These are phyloP conservation scores for Cenchrus purpureus DNA, from an alignment of 176 grass and related monocot genomes.

Conservation along the genomic window DNA sequence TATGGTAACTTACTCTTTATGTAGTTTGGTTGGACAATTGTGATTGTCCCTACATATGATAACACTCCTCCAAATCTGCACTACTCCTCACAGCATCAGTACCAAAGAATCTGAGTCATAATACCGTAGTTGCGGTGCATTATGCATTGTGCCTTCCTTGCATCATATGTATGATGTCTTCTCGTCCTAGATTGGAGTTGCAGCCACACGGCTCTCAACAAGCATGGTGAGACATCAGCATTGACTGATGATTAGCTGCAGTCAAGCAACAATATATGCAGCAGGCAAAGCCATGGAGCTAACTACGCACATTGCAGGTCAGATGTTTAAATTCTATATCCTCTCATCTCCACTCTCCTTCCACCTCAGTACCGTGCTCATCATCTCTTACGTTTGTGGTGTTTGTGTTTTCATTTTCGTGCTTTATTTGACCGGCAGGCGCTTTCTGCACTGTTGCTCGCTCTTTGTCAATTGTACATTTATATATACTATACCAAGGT, in stretches of 20 bases:
- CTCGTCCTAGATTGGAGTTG: conserved; percentile 38
- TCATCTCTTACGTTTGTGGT: conserved; percentile 34
- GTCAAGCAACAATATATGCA: background rate
- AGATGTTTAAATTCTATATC: conserved; percentile 54
- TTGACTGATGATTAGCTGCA: conserved; percentile 18
- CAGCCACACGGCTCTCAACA: conserved; percentile 17
- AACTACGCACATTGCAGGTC: conserved; percentile 57
- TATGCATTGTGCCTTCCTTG: conserved; percentile 16
- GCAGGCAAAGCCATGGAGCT: conserved; percentile 29
- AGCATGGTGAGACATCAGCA: conserved; percentile 8
- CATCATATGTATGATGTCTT: conserved; percentile 33
- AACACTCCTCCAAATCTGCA: conserved; percentile 57
- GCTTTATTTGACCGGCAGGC: background rate
- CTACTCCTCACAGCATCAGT: conserved; percentile 23
- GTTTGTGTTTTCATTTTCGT: conserved; percentile 42
- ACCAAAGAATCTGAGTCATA: conserved; percentile 53
- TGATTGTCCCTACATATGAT: conserved; percentile 73
- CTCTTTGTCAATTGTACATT: conserved; percentile 19
- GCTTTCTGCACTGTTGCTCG: conserved; percentile 26
- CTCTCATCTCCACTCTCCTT: background rate
- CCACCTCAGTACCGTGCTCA: conserved; percentile 13
- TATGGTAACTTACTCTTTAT: conserved; percentile 31
- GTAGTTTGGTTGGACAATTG: conserved; percentile 50
- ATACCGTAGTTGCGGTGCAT: background rate
- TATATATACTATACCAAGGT: background rate